Conservation (phyloP, 2,329 filamentous ascomycete species). For the Diaporthe australafricana region DNA sequence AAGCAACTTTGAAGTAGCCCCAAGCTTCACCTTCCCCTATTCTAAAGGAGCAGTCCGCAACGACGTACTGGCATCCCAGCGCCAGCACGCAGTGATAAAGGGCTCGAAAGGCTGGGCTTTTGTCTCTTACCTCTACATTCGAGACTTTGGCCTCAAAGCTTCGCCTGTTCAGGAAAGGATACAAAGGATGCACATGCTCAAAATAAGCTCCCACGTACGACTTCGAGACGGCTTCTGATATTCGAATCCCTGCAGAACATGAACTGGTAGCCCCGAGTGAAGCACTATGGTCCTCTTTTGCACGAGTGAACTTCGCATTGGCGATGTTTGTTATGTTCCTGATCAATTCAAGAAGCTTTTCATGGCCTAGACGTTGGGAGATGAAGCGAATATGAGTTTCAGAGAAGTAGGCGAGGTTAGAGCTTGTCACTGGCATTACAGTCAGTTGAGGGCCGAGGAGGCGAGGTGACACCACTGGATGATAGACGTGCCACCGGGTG, state of each 20-base stretch:
- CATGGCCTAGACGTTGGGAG: not conserved
- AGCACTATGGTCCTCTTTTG: not conserved
- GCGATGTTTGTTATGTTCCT: not conserved
- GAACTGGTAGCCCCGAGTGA: not conserved
- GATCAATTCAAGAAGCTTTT: not conserved
- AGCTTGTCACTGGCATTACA: not conserved
- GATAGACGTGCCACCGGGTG: too few relatives aligned
- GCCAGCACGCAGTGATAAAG: slow-evolving; percentile 9
- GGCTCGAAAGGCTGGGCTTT: not conserved
- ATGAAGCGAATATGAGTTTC: not conserved
- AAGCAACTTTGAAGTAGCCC: not conserved
- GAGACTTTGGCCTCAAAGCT: not conserved
- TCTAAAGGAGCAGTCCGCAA: not conserved
- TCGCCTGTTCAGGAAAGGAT: not conserved
- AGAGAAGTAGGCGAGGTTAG: slow-evolving; percentile 6
- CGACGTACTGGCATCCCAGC: not conserved
- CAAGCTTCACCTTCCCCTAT: not conserved
- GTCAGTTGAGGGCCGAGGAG: not conserved
- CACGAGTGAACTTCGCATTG: not conserved
- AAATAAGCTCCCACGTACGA: not conserved
- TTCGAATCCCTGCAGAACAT: too few relatives aligned
- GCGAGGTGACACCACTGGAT: not conserved
- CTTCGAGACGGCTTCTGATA: not conserved
- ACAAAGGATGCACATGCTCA: slow-evolving; percentile 1
- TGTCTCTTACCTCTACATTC: not conserved